Conservation (phyloP, 495 filamentous ascomycete genomes). For the Neurospora discreta region DNA sequence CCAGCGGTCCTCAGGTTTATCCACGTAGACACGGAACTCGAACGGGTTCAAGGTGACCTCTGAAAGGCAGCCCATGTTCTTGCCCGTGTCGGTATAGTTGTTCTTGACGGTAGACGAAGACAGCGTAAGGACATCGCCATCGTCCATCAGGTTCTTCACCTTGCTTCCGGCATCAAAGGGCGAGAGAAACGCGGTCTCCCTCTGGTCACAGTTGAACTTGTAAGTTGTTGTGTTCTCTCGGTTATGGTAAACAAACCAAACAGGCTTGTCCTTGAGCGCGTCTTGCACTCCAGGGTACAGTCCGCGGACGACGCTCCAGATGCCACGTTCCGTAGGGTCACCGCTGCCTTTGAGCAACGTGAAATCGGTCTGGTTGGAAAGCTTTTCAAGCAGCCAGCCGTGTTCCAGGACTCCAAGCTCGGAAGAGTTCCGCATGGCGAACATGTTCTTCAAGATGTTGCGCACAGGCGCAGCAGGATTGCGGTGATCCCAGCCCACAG, state of each 20-base stretch:
- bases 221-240: conserved; percentile 45
- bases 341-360: conserved; percentile 44
- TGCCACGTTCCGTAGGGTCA: conserved; percentile 49
- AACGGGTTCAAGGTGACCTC: conserved; percentile 43
- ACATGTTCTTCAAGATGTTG: conserved; percentile 59
- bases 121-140: conserved; percentile 46
- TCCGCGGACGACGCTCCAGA: conserved; percentile 54
- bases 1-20: conserved; percentile 33
- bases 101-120: conserved; percentile 9
- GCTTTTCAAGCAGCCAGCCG: conserved; percentile 47
- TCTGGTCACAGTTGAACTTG: conserved; percentile 46
- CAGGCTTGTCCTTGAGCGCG: conserved; percentile 38
- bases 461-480: conserved; percentile 57
- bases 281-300: conserved; percentile 41
- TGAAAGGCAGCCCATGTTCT: conserved; percentile 45
- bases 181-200: conserved; percentile 39
- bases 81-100: conserved; percentile 20
- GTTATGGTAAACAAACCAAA: conserved; percentile 63
- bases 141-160: conserved; percentile 59
- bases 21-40: conserved; percentile 53
- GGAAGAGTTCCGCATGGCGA: conserved; percentile 40
- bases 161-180: conserved; percentile 45
- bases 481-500: conserved; percentile 52
- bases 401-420: conserved; percentile 52
- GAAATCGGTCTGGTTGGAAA: conserved; percentile 48